Evolutionary conservation across 2,329 filamentous ascomycete species (phyloP), one percentile per base, ranked within the genome.

Genomic region (Ciborinia camelliae): DNA sequence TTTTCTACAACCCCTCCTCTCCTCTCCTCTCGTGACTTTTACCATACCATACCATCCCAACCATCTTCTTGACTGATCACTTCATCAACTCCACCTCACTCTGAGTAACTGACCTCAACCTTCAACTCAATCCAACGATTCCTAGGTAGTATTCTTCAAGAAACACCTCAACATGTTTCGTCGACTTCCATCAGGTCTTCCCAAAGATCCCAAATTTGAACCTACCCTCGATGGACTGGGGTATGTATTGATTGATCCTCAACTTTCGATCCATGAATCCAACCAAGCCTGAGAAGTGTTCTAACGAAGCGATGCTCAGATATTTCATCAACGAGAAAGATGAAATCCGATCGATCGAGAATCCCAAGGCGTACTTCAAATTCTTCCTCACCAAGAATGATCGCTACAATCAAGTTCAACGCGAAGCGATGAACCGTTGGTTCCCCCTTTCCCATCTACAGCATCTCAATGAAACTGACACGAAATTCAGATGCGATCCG

Each of bases 321-420:
- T 96, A 92, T 77, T 93, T 91, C 74, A 77, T 96, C 77, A 92
- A 91, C 70, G 82, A 87, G 0, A 77, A 86, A 0, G 91, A 94
- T 70, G 86, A 94, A 72, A 84, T 97, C 67, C 87, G 90, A 55
- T 87, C 82, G 67, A 88, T 90, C 63, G 79, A 83, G 28, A 79
- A 91, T 43, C 87, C 89, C 0, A 82, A 88, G 35, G 80, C 83
- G 69, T 88, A 87, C 73, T 96, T 91, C 80, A 84, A 90, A 70
- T 97, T 84, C 81, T 88, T 86, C 74, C 76, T 90, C 62, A 89
- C 84, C 74, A 87, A 85, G 70, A 92, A 92, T 75, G 80, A 84
- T n/a, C 87, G 92, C 45, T 83, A 89, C 77, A 97, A 97, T 75
- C 83, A 89, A 48, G 81, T 89, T 26, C 91, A 92, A 71, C 84